Base-by-base conservation (phyloP, 495 filamentous ascomycete genomes). In the Darksidea phi region DNA sequence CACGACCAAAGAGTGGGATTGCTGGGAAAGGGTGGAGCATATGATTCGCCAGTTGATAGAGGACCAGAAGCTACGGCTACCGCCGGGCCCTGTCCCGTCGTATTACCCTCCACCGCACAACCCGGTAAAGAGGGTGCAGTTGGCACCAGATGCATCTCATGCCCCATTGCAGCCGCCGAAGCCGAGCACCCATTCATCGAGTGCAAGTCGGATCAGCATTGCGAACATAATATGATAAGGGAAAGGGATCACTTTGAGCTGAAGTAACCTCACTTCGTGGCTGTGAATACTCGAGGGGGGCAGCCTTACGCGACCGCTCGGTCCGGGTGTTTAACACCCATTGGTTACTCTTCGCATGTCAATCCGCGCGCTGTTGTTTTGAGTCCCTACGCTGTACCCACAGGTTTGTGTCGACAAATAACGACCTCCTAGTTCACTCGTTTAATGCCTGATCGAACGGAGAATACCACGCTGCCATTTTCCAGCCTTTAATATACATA, bases 11-110 rank as follows among this genome's bases (percentile, higher is more conserved):
- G 74, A 73, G 10, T 82, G 77, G 80, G 76, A 77, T 46, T 79
- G 77, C 1, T 85, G 82, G 82, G 77, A 74, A 11, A 76, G 78
- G 71, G 70, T 84, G 18, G 79, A 83, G 57, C 70, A 75, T 28
- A 78, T 76, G 1, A 72, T 84, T 12, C 72, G 74, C 12, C 75
- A 78, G 52, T 71, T 85, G 7, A 68, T 76, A n/a, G 64, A 68
- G 6, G 76, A 78, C 42, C 71, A 77, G 50, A 76, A 63, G 23
- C 50, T 56, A 17, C 48, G 60, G 15, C 13, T 51, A 36, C 34
- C 54, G 23, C 66, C 59, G 28, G 66, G 48, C 34, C 37, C 36
- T 15, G 36, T 38, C 36, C 41, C 57, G 21, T 37, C 49, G n/a
- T 69, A 70, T 43, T 64, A 67, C 52, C 68, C 67, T 24, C 50